phyloP scores from a whole-genome alignment of 2,329 filamentous ascomycete genomes.

The Verticillium dahliae region DNA sequence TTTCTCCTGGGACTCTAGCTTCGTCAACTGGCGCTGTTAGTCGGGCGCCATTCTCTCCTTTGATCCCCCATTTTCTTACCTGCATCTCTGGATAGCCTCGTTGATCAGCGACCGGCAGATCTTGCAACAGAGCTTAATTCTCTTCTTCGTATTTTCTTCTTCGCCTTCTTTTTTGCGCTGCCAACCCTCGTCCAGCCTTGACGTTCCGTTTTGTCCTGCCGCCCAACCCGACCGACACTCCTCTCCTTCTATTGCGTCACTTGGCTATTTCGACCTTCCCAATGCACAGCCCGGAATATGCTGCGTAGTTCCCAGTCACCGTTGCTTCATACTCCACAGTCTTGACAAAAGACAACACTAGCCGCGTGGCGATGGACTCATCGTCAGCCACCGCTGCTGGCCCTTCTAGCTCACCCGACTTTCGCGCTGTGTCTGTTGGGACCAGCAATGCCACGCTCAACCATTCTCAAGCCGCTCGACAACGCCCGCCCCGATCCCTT shows the following conservation, averaged over 20 bases:
- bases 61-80: background rate
- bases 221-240: background rate
- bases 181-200: background rate
- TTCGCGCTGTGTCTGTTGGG: constrained; percentile 8
- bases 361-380: constrained; percentile 4
- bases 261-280: background rate
- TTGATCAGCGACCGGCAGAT: background rate
- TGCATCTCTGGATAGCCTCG: background rate
- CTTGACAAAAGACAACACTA: background rate
- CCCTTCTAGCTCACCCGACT: constrained; percentile 12
- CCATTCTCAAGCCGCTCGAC: constrained; percentile 6
- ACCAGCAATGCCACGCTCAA: constrained; percentile 12
- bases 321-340: background rate
- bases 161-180: background rate
- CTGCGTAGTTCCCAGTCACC: background rate
- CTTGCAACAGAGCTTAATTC: too few relatives aligned
- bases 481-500: constrained; percentile 15
- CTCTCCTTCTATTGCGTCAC: background rate
- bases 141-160: background rate
- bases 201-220: background rate
- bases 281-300: background rate
- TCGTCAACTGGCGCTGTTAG: background rate
- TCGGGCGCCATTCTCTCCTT: background rate
- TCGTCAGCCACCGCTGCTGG: background rate
- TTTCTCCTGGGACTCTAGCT: background rate